phyloP scores from a whole-genome alignment of 495 filamentous ascomycete genomes.

The Neurospora sp. region DNA sequence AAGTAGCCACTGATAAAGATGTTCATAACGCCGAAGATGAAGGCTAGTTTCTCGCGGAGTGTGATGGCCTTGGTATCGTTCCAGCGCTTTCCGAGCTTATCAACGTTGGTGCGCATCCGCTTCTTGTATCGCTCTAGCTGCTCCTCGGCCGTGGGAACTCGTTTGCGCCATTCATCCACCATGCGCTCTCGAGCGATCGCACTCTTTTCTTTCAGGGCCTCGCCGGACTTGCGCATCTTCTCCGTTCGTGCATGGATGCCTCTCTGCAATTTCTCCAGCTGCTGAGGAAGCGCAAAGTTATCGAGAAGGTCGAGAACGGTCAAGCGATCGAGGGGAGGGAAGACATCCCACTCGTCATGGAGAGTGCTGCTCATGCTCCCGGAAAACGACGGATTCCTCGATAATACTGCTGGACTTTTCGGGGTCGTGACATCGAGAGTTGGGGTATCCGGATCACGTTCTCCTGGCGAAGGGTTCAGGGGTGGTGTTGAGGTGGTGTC shows the following conservation, averaged over 20 bases:
- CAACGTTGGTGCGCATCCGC: constrained; percentile 79
- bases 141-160: constrained; percentile 77
- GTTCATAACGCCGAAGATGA: constrained; percentile 92
- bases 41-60: constrained; percentile 84
- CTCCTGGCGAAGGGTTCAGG: constrained; percentile 27
- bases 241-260: constrained; percentile 71
- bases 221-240: constrained; percentile 70
- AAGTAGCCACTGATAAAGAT: constrained; percentile 94
- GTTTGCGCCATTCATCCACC: constrained; percentile 76
- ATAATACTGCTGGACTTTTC: constrained; percentile 43
- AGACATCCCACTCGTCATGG: constrained; percentile 80
- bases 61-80: constrained; percentile 81
- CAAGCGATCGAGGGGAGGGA: constrained; percentile 80
- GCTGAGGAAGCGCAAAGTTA: constrained; percentile 80
- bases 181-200: constrained; percentile 54
- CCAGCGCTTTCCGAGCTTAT: constrained; percentile 76
- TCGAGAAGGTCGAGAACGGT: constrained; percentile 90
- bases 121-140: constrained; percentile 84
- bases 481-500: constrained; percentile 29
- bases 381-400: constrained; percentile 65
- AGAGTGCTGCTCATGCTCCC: constrained; percentile 53
- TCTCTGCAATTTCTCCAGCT: constrained; percentile 78
- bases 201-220: constrained; percentile 49
- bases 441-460: constrained; percentile 33
- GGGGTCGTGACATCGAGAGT: constrained; percentile 28